Conservation (phyloP, 2,329 filamentous ascomycete species). For the Thermoascus crustaceus region DNA sequence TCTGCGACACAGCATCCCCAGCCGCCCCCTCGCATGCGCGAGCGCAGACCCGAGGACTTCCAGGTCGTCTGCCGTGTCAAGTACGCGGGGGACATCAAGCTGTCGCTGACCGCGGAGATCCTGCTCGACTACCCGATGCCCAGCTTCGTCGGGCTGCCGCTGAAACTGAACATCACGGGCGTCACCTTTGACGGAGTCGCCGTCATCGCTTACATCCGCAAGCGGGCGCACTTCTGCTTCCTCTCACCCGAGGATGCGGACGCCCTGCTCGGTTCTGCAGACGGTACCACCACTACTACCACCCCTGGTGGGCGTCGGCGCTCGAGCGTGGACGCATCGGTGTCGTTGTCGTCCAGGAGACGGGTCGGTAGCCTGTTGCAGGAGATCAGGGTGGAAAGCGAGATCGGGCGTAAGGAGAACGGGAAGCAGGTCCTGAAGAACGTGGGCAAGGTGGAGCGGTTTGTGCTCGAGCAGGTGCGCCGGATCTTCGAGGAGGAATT, state of each 20-base stretch:
- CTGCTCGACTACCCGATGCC: conserved; percentile 97
- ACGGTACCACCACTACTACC: conserved; percentile 25
- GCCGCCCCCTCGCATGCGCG: conserved; percentile 51
- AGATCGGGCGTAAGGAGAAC: conserved; percentile 86
- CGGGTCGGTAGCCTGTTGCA: conserved; percentile 70
- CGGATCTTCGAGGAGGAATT: conserved; percentile 98
- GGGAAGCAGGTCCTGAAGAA: conserved; percentile 96
- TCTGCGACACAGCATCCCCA: conserved; percentile 14
- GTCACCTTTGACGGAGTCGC: conserved; percentile 92
- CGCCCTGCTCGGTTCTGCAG: conserved; percentile 54
- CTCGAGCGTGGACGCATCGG: conserved; percentile 25
- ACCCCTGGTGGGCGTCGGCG: conserved; percentile 23
- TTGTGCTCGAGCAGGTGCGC: conserved; percentile 91
- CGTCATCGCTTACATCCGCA: conserved; percentile 82
- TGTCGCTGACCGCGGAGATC: conserved; percentile 90
- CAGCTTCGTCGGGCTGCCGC: conserved; percentile 89
- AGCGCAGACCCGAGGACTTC: conserved; percentile 74
- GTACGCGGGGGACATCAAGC: conserved; percentile 77
- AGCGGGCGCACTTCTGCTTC: conserved; percentile 87
- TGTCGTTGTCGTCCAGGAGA: conserved; percentile 21
- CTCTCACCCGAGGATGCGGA: conserved; percentile 84
- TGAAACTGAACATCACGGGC: conserved; percentile 91
- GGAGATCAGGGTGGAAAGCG: conserved; percentile 92
- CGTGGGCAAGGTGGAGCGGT: conserved; percentile 96
- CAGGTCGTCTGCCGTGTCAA: conserved; percentile 87